A percentile compares a stretch with the other conserved stretches of the same genome.
Conservation (phyloP, 352 stramenopile species). For the Peronosclerospora sorghi region DNA sequence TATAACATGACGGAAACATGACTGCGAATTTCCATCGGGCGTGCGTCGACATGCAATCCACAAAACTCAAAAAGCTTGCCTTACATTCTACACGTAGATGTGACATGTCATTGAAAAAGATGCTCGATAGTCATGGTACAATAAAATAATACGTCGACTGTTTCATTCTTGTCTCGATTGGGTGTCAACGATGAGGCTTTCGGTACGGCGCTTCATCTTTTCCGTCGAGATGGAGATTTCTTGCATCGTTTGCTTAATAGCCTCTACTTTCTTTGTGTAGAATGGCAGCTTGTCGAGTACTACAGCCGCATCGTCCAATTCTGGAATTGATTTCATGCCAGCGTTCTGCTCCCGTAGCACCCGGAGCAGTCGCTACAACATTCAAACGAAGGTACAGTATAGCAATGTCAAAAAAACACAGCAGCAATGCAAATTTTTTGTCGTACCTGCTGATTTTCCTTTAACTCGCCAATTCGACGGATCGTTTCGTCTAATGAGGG, state of each 20-base stretch:
- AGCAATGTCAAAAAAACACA: conserved; percentile 1
- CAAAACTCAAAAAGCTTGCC: too few relatives aligned
- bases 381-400: not conserved
- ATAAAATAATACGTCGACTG: too few relatives aligned
- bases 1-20: too few relatives aligned
- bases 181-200: conserved; percentile 58
- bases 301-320: conserved; percentile 48
- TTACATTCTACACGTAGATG: too few relatives aligned
- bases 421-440: not conserved
- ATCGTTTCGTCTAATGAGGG: conserved; percentile 59
- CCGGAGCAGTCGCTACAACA: conserved; percentile 36
- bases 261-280: conserved; percentile 54
- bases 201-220: conserved; percentile 59
- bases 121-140: too few relatives aligned
- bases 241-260: conserved; percentile 44
- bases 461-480: conserved; percentile 59
- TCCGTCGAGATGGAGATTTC: conserved; percentile 51
- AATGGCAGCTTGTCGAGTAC: conserved; percentile 64
- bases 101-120: too few relatives aligned
- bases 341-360: conserved; percentile 38
- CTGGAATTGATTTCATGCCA: conserved; percentile 35
- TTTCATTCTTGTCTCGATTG: conserved; percentile 23
- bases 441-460: conserved; percentile 27
- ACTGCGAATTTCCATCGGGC: too few relatives aligned
- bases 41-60: too few relatives aligned